Conservation (phyloP, 805 yeast genomes). For the Ogataea pignaliae region DNA sequence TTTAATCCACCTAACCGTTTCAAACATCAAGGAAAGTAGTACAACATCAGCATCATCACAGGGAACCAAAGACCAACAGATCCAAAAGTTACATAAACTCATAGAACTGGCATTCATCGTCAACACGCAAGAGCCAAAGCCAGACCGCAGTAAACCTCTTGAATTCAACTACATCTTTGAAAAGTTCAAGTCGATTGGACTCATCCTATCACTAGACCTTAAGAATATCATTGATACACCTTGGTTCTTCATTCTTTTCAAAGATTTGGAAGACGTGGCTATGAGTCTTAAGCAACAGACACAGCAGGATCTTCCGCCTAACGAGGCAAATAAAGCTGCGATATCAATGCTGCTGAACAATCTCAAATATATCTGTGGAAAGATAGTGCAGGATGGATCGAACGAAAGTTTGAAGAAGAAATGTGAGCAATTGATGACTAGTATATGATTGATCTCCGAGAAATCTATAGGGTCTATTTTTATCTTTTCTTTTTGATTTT, state of each 20-base stretch:
- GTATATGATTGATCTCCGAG: constrained; percentile 1
- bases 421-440: constrained; percentile 2
- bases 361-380: constrained; percentile 15
- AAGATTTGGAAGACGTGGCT: constrained; percentile 7
- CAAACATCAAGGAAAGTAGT: too few species aligned
- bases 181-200: constrained; percentile 15
- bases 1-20: constrained; percentile 3
- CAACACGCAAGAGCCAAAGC: background rate
- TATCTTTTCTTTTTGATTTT: too few species aligned
- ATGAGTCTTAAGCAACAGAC: constrained; percentile 5
- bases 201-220: constrained; percentile 6
- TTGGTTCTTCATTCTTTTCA: constrained; percentile 11
- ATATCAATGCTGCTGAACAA: constrained; percentile 13
- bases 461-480: too few species aligned
- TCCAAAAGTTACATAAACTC: background rate
- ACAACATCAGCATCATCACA: too few species aligned
- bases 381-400: constrained; percentile 4
- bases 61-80: background rate
- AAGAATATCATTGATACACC: background rate
- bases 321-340: constrained; percentile 1
- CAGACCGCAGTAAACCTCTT: constrained; percentile 3
- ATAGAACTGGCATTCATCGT: constrained; percentile 6
- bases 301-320: background rate
- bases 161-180: constrained; percentile 16
- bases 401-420: background rate